These are phyloP conservation scores for Amesomyces nigricolor DNA, from an alignment of 2,329 filamentous ascomycete genomes.

Conservation along the genomic window DNA sequence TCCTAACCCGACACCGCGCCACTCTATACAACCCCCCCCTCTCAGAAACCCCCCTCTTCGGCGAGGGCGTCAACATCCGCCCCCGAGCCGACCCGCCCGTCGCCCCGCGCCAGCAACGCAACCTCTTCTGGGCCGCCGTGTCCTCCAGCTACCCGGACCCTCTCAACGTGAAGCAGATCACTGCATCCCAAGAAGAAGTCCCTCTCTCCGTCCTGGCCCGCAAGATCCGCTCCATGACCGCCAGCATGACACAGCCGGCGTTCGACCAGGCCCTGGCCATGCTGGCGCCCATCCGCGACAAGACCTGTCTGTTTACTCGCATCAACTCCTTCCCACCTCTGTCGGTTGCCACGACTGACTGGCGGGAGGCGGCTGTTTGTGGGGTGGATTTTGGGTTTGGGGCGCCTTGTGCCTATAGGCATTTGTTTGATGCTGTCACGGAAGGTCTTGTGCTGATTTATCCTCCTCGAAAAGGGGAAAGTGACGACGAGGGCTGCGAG, in stretches of 20 bases:
- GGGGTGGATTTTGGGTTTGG: slow-evolving; percentile 35
- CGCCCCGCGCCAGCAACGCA: slow-evolving; percentile 34
- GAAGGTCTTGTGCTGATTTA: slow-evolving; percentile 31
- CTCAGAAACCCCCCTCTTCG: slow-evolving; percentile 25
- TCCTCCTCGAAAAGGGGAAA: slow-evolving; percentile 26
- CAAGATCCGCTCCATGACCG: slow-evolving; percentile 36
- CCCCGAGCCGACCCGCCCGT: slow-evolving; percentile 30
- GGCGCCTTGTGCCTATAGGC: slow-evolving; percentile 31
- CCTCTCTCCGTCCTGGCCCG: slow-evolving; percentile 33
- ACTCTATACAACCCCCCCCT: slow-evolving; percentile 31
- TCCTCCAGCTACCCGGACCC: slow-evolving; percentile 27
- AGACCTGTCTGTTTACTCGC: slow-evolving; percentile 31
- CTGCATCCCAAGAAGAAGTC: slow-evolving; percentile 25
- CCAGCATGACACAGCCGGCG: slow-evolving; percentile 31
- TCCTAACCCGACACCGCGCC: slow-evolving; percentile 32
- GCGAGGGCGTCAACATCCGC: slow-evolving; percentile 37
- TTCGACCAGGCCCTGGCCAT: slow-evolving; percentile 30
- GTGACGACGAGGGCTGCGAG: slow-evolving; percentile 33
- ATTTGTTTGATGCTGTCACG: slow-evolving; percentile 14
- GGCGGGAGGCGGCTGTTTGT: slow-evolving; percentile 30
- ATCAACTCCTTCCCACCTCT: slow-evolving; percentile 35
- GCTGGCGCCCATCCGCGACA: slow-evolving; percentile 35
- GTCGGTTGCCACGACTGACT: slow-evolving; percentile 33
- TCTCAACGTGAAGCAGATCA: slow-evolving; percentile 25
- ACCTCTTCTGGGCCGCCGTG: slow-evolving; percentile 30